Evolutionary conservation across 2,329 filamentous ascomycete genomes (phyloP), one percentile per base, ranked within the genome.

Genomic region (Ophiostoma montium): DNA sequence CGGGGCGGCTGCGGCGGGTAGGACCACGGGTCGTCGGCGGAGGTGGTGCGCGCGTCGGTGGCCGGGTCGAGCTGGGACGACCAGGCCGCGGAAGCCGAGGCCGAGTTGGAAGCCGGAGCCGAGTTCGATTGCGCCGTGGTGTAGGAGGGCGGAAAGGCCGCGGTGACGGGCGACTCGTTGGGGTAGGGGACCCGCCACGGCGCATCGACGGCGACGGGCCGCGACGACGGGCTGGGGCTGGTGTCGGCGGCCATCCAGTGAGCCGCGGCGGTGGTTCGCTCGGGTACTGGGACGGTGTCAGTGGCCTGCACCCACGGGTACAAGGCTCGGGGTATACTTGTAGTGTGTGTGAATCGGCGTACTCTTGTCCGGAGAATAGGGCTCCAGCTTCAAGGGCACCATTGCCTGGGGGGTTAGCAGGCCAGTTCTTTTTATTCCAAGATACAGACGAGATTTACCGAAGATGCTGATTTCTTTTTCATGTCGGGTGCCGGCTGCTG

Each of bases 401-500:
- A 74, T 69, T 53, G 65, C 65, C 49, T 70, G 8, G 4, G 8
- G 23, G 23, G 23, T 27, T 27, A 27, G 23, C 23, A 8, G 23
- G 8, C 23, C 23, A 27, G 23, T n/a, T n/a, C n/a, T n/a, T n/a
- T n/a, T n/a, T n/a, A n/a, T n/a, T n/a, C n/a, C n/a, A 64, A 54
- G 48, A 32, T 18, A 21, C 45, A 5, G 33, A 35, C n/a, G 8
- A 16, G 21, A 32, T 65, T 65, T 13, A 64, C 60, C 5, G 66
- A 63, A 35, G 65, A 60, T 46, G 65, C 65, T 16, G 62, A 64
- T 54, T 70, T 73, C 35, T 68, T 65, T 49, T 67, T 65, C 18
- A 64, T 57, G 21, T 74, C 67, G 41, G 67, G 70, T 27, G 75
- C 71, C 23, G 75, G 77, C 56, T 78, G 75, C 61, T 88, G 85